These are phyloP conservation scores for Pachysandra terminalis DNA, from an alignment of 164 flowering plant species.

Conservation along the genomic window DNA sequence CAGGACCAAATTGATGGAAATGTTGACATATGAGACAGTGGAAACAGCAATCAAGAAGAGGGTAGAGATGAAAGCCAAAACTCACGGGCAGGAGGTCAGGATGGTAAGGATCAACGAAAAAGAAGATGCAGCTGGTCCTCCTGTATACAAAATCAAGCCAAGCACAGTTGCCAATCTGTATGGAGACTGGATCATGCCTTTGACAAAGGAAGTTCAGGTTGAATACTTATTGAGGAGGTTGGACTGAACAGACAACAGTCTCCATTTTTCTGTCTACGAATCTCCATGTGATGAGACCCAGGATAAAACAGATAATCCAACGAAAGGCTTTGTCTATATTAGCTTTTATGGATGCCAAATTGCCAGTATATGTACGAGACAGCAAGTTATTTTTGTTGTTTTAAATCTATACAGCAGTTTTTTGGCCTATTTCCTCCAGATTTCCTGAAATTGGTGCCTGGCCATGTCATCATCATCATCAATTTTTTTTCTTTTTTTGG, in stretches of 20 bases:
- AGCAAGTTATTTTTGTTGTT: too few species aligned
- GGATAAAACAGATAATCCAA: too few species aligned
- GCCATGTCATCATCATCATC: too few species aligned
- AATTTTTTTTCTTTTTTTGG: too few species aligned
- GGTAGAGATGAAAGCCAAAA: conserved; percentile 74
- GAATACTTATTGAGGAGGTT: conserved; percentile 72
- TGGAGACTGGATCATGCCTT: conserved; percentile 94
- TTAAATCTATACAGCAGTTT: too few species aligned
- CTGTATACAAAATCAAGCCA: conserved; percentile 78
- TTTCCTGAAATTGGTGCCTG: too few species aligned
- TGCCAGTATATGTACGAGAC: too few species aligned
- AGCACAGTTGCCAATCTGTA: conserved; percentile 72
- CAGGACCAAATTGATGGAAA: conserved; percentile 43
- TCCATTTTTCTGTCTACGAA: background rate
- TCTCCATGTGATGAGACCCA: too few species aligned
- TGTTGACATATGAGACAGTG: conserved; percentile 71
- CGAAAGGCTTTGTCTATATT: too few species aligned
- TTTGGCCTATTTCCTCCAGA: too few species aligned
- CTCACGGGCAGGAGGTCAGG: conserved; percentile 61
- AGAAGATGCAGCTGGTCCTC: conserved; percentile 29
- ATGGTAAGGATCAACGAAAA: conserved; percentile 25
- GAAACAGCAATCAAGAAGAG: conserved; percentile 65
- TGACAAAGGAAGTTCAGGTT: conserved; percentile 91
- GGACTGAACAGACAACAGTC: conserved; percentile 37
- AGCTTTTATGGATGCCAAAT: too few species aligned